These are phyloP conservation scores for Teunomyces gatunensis DNA, from an alignment of 805 yeast species.

Conservation along the genomic window DNA sequence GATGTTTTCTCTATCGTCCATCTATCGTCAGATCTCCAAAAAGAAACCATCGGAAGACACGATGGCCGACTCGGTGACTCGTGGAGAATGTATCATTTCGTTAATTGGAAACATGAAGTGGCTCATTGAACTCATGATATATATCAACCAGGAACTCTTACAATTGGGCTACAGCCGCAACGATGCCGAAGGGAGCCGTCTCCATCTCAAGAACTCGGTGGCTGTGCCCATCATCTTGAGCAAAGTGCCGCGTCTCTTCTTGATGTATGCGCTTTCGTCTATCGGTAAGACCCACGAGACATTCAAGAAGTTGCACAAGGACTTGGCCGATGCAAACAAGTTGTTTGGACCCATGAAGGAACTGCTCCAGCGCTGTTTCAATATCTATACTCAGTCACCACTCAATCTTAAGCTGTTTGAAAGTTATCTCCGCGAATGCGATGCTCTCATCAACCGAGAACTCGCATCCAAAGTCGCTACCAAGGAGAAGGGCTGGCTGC, in stretches of 20 bases:
- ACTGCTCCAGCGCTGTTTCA: slow-evolving; percentile 49
- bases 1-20: slow-evolving; percentile 57
- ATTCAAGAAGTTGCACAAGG: slow-evolving; percentile 55
- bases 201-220: slow-evolving; percentile 36
- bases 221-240: slow-evolving; percentile 61
- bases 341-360: slow-evolving; percentile 50
- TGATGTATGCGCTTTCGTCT: slow-evolving; percentile 65
- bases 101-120: slow-evolving; percentile 80
- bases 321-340: slow-evolving; percentile 39
- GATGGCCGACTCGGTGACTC: slow-evolving; percentile 49
- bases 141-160: slow-evolving; percentile 68
- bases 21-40: slow-evolving; percentile 64
- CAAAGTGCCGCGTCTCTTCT: slow-evolving; percentile 66
- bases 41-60: slow-evolving; percentile 53
- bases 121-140: slow-evolving; percentile 76
- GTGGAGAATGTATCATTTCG: slow-evolving; percentile 61
- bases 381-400: slow-evolving; percentile 50
- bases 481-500: slow-evolving; percentile 28
- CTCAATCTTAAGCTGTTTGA: slow-evolving; percentile 53
- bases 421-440: slow-evolving; percentile 53
- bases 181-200: slow-evolving; percentile 14
- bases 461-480: slow-evolving; percentile 15
- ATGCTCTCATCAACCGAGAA: slow-evolving; percentile 33
- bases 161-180: slow-evolving; percentile 36
- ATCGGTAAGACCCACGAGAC: slow-evolving; percentile 61